Conservation (phyloP, 441 rosid species). For the Biscutella laevigata region DNA sequence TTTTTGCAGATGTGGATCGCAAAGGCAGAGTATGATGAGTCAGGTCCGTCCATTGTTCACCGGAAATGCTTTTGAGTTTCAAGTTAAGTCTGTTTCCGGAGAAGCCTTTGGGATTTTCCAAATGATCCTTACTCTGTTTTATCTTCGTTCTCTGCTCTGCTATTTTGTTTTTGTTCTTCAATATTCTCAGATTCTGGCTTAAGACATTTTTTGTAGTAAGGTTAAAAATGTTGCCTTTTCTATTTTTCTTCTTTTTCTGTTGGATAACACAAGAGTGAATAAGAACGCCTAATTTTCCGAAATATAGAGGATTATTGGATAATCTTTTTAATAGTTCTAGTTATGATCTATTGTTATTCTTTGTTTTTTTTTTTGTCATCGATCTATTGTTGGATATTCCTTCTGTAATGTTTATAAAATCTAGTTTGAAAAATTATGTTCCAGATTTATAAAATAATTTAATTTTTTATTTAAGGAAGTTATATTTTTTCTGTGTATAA, state of each 20-base stretch:
- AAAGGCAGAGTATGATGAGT: constrained; percentile 77
- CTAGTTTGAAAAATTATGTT: too few relatives aligned
- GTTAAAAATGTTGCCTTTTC: neutral
- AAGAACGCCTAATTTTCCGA: constrained; percentile 1
- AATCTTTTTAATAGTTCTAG: neutral
- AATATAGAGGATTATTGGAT: neutral
- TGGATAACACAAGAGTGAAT: constrained; percentile 15
- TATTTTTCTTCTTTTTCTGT: neutral
- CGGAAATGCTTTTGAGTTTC: constrained; percentile 66
- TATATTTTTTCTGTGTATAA: too few relatives aligned
- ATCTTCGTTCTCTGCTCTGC: neutral
- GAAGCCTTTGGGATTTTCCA: constrained; percentile 10
- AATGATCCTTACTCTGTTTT: neutral
- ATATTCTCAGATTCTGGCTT: neutral
- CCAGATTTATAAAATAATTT: too few relatives aligned
- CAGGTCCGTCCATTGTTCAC: constrained; percentile 80
- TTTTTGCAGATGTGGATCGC: constrained; percentile 84
- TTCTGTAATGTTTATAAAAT: too few relatives aligned
- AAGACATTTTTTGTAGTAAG: constrained; percentile 13
- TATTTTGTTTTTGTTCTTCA: constrained; percentile 12
- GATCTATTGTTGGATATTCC: too few relatives aligned
- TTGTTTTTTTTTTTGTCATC: too few relatives aligned
- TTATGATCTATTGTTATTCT: neutral
- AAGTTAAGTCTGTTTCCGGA: constrained; percentile 10
- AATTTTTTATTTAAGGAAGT: too few relatives aligned